Base-by-base conservation (phyloP, 331 rosid genomes). In the Pyracantha coccinea region DNA sequence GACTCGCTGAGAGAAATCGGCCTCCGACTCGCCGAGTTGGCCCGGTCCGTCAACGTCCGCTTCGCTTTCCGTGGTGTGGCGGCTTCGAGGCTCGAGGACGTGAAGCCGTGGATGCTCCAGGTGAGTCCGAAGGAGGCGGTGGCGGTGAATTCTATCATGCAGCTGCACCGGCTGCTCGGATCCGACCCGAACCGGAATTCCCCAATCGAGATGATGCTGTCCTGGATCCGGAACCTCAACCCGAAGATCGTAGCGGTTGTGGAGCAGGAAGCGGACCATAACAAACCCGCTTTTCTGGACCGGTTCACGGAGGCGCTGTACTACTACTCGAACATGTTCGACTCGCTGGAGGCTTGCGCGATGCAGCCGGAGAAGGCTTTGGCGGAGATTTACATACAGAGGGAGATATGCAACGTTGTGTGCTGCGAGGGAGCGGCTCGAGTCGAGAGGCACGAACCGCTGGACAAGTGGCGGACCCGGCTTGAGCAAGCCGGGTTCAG, bases 51-150 rank as follows among this genome's bases (percentile, higher is more conserved):
- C 5, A 91, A 91, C 77, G 97, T 93, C 32, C 86, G 90, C 7
- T 91, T 93, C 76, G 85, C 97, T 0, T 93, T 93, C 23, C 97
- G 97, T 0, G 98, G 98, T 0, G 98, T 93, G 7, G 96, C 98
- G 25, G 97, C 98, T 33, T 47, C 80, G 15, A 55, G 96, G 73
- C 87, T 93, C 0, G 98, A 93, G 70, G 98, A 93, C 44, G 97
- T 93, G 64, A 86, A 88, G 80, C 98, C 94, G 31, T 89, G 98
- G 97, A 91, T 93, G 97, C 94, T 93, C 2, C 88, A 91, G 78
- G 94, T 89, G 27, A 76, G 76, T 24, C 79, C 96, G 0, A 85
- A 88, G 47, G 98, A 93, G 29, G 96, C 94, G 0, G 90, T 93
- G 8, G 98, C 97, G 3, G 91, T 93, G 9, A 93, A 93, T 79